Evolutionary conservation across 495 filamentous ascomycete species (phyloP).

Genomic region (Podospora tetraspora): DNA sequence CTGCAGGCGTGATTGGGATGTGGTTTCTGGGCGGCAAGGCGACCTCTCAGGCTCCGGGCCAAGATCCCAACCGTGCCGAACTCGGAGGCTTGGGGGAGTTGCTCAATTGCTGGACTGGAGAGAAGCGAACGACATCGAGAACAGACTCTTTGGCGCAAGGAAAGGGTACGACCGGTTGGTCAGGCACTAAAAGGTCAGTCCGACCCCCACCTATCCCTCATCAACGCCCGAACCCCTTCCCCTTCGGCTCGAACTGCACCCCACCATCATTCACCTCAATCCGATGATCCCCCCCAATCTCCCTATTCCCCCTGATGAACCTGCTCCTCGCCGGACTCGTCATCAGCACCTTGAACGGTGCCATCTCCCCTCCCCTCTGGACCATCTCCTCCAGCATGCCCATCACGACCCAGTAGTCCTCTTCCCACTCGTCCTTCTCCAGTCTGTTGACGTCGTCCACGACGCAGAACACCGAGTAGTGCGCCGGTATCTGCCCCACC

Average conservation of each 20-base stretch:
- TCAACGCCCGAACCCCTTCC: background rate
- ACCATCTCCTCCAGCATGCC: background rate
- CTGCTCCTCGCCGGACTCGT: conserved; percentile 15
- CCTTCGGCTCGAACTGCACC: background rate
- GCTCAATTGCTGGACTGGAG: background rate
- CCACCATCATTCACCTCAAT: background rate
- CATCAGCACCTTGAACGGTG: conserved; percentile 14
- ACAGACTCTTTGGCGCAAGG: no score
- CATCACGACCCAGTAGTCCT: conserved; percentile 6
- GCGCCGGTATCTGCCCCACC: conserved; percentile 5
- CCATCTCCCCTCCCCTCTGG: background rate
- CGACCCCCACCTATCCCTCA: no score
- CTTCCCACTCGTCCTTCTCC: conserved; percentile 9
- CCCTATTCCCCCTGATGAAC: conserved; percentile 1
- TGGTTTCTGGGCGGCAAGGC: background rate
- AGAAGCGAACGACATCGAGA: background rate
- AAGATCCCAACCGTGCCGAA: background rate
- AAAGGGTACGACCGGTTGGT: no score
- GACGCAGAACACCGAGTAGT: conserved; percentile 10
- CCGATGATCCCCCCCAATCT: background rate
- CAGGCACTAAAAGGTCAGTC: no score
- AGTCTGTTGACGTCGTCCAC: conserved; percentile 11
- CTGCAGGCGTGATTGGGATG: background rate
- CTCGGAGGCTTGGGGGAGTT: background rate
- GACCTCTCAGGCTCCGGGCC: background rate